Base-by-base conservation (phyloP, 1,284 basidiomycete genomes). In the Sparassis latifolia region DNA sequence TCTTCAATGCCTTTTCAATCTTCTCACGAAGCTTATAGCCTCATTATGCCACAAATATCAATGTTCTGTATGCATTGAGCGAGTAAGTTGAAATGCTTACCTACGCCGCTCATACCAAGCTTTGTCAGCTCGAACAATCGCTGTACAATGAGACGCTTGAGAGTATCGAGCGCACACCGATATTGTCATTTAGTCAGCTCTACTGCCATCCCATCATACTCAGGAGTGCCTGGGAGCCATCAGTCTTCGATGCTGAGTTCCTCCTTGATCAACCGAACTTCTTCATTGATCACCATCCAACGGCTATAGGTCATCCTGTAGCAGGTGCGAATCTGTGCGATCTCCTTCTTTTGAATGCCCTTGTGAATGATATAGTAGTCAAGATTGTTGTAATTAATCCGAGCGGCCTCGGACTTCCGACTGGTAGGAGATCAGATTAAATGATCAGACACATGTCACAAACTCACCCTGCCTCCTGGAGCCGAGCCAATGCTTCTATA, bases 91-190 rank as follows among this genome's bases (percentile, higher is more conserved):
- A 37, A 37, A 37, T 7, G 10, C 35, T 7, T 37, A 64, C 63
- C 62, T 10, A 55, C 57, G 0, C 59, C 59, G 3, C 50, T 54
- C 30, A 62, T 41, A 42, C n/a, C 49, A 4, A 61, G 42, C 55
- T 64, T 64, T 3, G 52, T 43, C 1, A 66, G 55, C 51, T 66
- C 58, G 28, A 63, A 59, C 0, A 65, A 50, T 0, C 58, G 51
- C 44, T 60, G 60, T 0, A 64, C 55, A 4, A 66, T 56, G 0
- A 66, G 52, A 0, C 50, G 53, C 37, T 63, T 58, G 0, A 65
- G 59, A 2, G 58, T 54, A 33, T 61, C 56, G 0, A 66, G 39
- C 0, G 59, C 58, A 0, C 30, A 30, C 0, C 46, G 52, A 42
- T 65, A 63, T 31, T 56, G 48, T 27, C 51, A 52, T 27, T 27